phyloP scores from a whole-genome alignment of 768 basidiomycete genomes.

The Phaffia australis region DNA sequence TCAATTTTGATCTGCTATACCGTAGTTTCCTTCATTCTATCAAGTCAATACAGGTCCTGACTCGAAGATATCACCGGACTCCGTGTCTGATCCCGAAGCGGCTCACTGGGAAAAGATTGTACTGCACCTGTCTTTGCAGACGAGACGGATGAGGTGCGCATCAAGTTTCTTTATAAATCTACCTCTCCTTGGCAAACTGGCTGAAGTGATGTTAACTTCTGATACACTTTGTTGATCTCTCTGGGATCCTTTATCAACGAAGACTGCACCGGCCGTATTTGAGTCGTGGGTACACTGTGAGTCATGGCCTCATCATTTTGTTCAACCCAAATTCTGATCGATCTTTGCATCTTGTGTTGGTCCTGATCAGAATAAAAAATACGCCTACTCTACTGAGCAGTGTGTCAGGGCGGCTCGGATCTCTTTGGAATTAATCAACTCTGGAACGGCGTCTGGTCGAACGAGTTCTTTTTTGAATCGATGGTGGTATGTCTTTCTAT shows the following conservation, averaged over 20 bases:
- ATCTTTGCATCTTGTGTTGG: not conserved
- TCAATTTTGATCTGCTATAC: conserved; percentile 30
- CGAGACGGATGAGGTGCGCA: conserved; percentile 31
- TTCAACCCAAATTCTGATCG: conserved; percentile 1
- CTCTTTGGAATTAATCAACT: conserved; percentile 35
- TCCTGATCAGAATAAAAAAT: conserved; percentile 28
- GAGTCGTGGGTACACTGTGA: conserved; percentile 35
- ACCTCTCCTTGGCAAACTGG: conserved; percentile 36
- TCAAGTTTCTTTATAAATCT: conserved; percentile 15
- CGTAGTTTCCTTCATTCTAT: conserved; percentile 37
- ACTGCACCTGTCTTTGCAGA: conserved; percentile 37
- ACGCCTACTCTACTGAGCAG: conserved; percentile 38
- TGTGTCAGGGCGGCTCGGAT: conserved; percentile 39
- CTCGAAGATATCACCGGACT: not conserved
- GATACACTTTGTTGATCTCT: not conserved
- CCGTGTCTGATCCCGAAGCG: conserved; percentile 30
- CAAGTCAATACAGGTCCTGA: conserved; percentile 29
- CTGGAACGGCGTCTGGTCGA: conserved; percentile 17
- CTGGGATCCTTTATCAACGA: not conserved
- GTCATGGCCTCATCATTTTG: not conserved
- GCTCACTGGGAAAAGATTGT: conserved; percentile 38
- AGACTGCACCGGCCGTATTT: conserved; percentile 38
- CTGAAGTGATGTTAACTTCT: conserved; percentile 2
- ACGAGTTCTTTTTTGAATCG: conserved; percentile 35
- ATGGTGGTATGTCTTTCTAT: conserved; percentile 33